phyloP scores from a whole-genome alignment of 306 rosid species.

The Casuarina glauca region DNA sequence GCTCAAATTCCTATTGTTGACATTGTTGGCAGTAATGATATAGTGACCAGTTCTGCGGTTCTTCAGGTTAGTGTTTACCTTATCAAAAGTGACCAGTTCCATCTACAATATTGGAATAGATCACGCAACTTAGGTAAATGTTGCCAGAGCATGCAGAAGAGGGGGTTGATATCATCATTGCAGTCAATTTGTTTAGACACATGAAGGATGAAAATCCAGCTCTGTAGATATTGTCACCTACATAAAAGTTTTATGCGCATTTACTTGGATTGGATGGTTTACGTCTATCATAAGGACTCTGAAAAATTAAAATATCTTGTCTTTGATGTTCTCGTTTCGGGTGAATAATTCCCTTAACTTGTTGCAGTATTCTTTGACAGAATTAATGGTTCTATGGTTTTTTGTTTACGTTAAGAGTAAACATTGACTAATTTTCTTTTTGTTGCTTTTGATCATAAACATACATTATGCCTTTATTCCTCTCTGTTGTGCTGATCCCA shows the following conservation, averaged over 20 bases:
- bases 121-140: not conserved
- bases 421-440: not conserved
- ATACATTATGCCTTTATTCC: not conserved
- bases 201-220: too few species aligned
- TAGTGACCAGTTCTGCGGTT: slow-evolving; percentile 66
- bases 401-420: not conserved
- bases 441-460: not conserved
- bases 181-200: too few species aligned
- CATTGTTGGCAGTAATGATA: slow-evolving; percentile 56
- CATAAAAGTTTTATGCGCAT: not conserved
- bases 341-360: not conserved
- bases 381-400: not conserved
- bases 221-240: not conserved
- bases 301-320: not conserved
- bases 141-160: too few species aligned
- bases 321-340: too few species aligned
- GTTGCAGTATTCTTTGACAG: not conserved
- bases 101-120: not conserved
- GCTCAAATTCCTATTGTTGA: slow-evolving; percentile 83
- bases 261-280: not conserved
- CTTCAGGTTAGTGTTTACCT: slow-evolving; percentile 67
- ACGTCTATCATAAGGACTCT: not conserved
- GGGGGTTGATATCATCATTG: too few species aligned
- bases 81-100: not conserved
- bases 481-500: not conserved